Percentiles rank a stretch among this genome's conserved stretches.
phyloP scores from a whole-genome alignment of 495 filamentous ascomycete genomes.

The Collariella sp. region DNA sequence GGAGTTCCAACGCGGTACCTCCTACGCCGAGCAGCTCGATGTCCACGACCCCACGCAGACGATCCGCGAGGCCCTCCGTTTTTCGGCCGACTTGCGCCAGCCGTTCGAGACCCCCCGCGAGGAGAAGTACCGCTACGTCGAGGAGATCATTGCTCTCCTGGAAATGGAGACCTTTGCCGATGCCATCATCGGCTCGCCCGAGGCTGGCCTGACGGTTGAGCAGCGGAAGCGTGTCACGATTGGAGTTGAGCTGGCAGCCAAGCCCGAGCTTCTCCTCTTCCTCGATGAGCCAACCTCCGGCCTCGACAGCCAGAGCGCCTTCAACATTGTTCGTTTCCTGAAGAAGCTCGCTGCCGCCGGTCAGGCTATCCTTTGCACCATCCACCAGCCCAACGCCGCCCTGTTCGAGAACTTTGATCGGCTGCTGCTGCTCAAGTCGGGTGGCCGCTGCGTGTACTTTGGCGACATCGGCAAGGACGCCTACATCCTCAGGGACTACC shows the following conservation, averaged over 20 bases:
- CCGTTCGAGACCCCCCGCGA: slow-evolving; percentile 55
- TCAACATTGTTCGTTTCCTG: slow-evolving; percentile 83
- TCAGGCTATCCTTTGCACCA: slow-evolving; percentile 85
- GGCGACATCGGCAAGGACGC: slow-evolving; percentile 50
- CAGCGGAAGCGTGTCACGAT: slow-evolving; percentile 87
- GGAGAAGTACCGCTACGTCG: slow-evolving; percentile 78
- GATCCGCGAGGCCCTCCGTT: slow-evolving; percentile 75
- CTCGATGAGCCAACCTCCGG: slow-evolving; percentile 87
- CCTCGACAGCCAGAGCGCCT: slow-evolving; percentile 75
- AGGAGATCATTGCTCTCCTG: slow-evolving; percentile 68
- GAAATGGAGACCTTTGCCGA: slow-evolving; percentile 81
- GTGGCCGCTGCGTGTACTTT: slow-evolving; percentile 68
- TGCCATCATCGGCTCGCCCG: slow-evolving; percentile 70
- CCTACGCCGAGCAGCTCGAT: slow-evolving; percentile 78
- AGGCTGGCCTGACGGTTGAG: slow-evolving; percentile 79
- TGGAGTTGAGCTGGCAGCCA: slow-evolving; percentile 78
- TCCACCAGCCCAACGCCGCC: slow-evolving; percentile 81
- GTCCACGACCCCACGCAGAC: slow-evolving; percentile 70
- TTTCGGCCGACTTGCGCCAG: slow-evolving; percentile 76
- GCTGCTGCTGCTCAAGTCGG: slow-evolving; percentile 57
- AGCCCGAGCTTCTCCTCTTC: slow-evolving; percentile 78
- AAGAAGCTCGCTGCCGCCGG: slow-evolving; percentile 74
- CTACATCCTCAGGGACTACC: slow-evolving; percentile 36
- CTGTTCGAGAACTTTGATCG: slow-evolving; percentile 77
- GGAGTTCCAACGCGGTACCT: slow-evolving; percentile 70